A percentile compares a stretch with the other conserved stretches of the same genome.
Evolutionary conservation across 306 rosid species (phyloP).

Genomic region (Spatholobus suberectus): DNA sequence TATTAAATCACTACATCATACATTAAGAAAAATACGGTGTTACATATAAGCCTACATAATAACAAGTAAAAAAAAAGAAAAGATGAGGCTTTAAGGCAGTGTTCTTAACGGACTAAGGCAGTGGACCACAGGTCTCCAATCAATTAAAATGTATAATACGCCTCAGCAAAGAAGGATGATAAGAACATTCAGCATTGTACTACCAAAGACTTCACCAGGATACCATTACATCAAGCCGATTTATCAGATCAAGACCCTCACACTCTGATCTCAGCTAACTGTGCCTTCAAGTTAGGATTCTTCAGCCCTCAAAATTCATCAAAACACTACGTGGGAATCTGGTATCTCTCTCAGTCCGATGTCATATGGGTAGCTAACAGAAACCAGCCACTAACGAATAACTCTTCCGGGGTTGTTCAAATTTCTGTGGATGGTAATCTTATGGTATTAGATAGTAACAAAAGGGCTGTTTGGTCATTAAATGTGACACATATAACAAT

Average conservation of each 20-base stretch:
- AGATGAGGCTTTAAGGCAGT: no score
- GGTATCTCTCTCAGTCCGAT: constrained; percentile 32
- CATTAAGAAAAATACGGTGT: no score
- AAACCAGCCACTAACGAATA: constrained; percentile 36
- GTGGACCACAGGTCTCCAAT: no score
- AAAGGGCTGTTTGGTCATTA: constrained; percentile 45
- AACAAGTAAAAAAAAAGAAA: no score
- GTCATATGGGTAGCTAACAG: constrained; percentile 59
- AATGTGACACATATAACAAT: background rate
- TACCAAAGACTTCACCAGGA: no score
- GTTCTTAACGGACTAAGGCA: no score
- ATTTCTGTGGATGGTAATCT: constrained; percentile 40
- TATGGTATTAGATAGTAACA: constrained; percentile 40
- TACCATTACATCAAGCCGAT: background rate
- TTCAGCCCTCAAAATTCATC: constrained; percentile 45
- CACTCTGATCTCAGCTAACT: no score
- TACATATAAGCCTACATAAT: no score
- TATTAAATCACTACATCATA: no score
- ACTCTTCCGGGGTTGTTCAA: constrained; percentile 37
- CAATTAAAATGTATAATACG: no score
- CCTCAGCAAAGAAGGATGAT: no score
- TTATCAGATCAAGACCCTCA: constrained; percentile 32
- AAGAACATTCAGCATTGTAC: no score
- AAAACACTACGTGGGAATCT: constrained; percentile 49
- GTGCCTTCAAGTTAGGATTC: constrained; percentile 55